A percentile compares a stretch with the other conserved stretches of the same genome.
These are phyloP conservation scores for Aspergillus sojae DNA, from an alignment of 2,329 filamentous ascomycete genomes.

Conservation along the genomic window DNA sequence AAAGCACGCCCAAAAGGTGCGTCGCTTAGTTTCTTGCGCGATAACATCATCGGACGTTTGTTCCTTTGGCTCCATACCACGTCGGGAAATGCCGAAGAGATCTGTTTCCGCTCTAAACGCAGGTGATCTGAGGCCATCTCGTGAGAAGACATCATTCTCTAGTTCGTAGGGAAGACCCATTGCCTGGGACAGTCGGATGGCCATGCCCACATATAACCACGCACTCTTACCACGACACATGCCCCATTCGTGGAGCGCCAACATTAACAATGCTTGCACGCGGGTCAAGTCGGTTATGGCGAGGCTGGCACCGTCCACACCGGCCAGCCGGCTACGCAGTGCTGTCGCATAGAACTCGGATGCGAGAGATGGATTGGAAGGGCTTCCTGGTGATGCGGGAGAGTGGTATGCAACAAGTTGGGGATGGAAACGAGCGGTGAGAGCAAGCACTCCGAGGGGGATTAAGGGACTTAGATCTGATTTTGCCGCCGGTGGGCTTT, in stretches of 20 bases:
- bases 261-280: constrained; percentile 58
- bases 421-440: constrained; percentile 60
- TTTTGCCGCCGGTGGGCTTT: constrained; percentile 30
- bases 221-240: constrained; percentile 57
- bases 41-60: constrained; percentile 53
- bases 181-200: constrained; percentile 48
- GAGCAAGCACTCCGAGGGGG: constrained; percentile 57
- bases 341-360: constrained; percentile 60
- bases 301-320: constrained; percentile 44
- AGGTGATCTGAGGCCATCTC: constrained; percentile 43
- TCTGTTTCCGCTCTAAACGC: constrained; percentile 41
- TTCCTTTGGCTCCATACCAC: constrained; percentile 36
- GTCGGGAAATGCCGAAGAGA: constrained; percentile 39
- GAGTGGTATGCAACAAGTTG: constrained; percentile 53
- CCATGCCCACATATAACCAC: constrained; percentile 54
- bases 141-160: constrained; percentile 51
- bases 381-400: constrained; percentile 43
- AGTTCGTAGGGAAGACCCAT: constrained; percentile 51
- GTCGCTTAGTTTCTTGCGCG: constrained; percentile 55
- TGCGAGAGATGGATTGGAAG: constrained; percentile 53
- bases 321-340: constrained; percentile 51
- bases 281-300: constrained; percentile 51
- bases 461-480: constrained; percentile 50
- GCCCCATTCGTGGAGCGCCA: constrained; percentile 61
- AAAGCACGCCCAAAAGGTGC: constrained; percentile 62